Base-by-base conservation (phyloP, 1,284 basidiomycete genomes). In the Cerrena zonata region DNA sequence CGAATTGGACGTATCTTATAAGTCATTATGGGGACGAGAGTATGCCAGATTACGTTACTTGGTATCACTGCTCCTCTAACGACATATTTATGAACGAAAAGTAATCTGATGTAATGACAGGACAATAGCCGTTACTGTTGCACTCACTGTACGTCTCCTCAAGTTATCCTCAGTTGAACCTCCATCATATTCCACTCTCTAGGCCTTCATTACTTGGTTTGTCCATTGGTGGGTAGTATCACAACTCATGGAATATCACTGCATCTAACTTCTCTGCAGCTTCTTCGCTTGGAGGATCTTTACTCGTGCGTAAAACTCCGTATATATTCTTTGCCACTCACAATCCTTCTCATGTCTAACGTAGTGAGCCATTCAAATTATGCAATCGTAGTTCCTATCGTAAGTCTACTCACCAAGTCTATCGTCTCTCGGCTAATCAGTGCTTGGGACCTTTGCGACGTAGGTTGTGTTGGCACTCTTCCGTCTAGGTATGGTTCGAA, bases 351-450 rank as follows among this genome's bases (percentile, higher is more conserved):
- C 7, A 40, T 30, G 12, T 43, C 4, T 19, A 30, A n/a, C 11
- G 21, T 46, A 71, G 70, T 74, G 41, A 71, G 71, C 63, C 61
- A 60, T 44, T 54, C 58, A 18, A 73, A 69, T 42, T 68, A 60
- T 59, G 54, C 55, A 5, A 53, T 73, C 37, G 63, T 63, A 2
- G 34, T 58, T 11, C 68, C 71, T 2, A 68, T 75, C 21, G 73
- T 73, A 53, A 50, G 71, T 53, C 23, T 25, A 4, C 24, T 46
- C 7, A 12, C 15, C 30, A 34, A 7, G 7, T 15, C 7, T 10
- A 15, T 25, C 40, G 21, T 21, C 15, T 27, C 37, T 23, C 12
- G n/a, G 12, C 34, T 12, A 10, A 27, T 7, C 36, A 37, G 15
- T n/a, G n/a, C n/a, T n/a, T n/a, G n/a, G n/a, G n/a, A n/a, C n/a